Percentiles rank a stretch among this genome's conserved stretches.
Evolutionary conservation across 2,329 filamentous ascomycete genomes (phyloP).

Genomic region (Davidsoniella neocaledoniae): DNA sequence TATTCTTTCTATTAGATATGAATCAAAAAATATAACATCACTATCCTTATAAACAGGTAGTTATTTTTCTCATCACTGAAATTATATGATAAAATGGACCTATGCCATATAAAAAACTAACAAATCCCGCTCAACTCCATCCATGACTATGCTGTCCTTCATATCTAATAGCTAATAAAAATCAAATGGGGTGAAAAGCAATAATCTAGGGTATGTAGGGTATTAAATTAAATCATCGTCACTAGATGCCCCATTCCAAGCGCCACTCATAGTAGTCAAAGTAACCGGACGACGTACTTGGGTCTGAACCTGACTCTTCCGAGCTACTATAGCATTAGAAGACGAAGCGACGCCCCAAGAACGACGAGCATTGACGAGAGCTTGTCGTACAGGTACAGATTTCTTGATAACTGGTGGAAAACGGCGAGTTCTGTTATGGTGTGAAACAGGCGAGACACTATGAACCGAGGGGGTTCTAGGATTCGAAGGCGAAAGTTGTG

Average conservation of each 20-base stretch:
- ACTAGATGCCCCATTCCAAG: conserved; percentile 7
- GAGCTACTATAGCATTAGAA: not conserved
- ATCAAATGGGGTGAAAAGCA: too few species aligned
- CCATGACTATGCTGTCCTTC: too few species aligned
- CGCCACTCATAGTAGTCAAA: conserved; percentile 3
- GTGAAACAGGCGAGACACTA: not conserved
- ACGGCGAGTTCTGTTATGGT: not conserved
- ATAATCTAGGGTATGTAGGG: too few species aligned
- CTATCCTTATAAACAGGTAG: too few species aligned
- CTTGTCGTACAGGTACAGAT: conserved; percentile 1
- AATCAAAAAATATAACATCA: too few species aligned
- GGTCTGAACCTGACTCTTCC: too few species aligned
- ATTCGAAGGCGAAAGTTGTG: not conserved
- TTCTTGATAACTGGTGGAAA: not conserved
- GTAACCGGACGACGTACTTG: not conserved
- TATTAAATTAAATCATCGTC: conserved; percentile 10
- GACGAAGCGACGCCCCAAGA: not conserved
- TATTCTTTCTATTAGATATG: not conserved
- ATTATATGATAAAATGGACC: too few species aligned
- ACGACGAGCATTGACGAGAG: not conserved
- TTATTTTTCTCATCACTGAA: too few species aligned
- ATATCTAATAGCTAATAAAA: too few species aligned
- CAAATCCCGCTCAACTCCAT: too few species aligned
- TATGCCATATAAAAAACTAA: too few species aligned
- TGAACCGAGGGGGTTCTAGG: not conserved